Conservation (phyloP, 2,329 filamentous ascomycete genomes). For the Talaromyces sp. region DNA sequence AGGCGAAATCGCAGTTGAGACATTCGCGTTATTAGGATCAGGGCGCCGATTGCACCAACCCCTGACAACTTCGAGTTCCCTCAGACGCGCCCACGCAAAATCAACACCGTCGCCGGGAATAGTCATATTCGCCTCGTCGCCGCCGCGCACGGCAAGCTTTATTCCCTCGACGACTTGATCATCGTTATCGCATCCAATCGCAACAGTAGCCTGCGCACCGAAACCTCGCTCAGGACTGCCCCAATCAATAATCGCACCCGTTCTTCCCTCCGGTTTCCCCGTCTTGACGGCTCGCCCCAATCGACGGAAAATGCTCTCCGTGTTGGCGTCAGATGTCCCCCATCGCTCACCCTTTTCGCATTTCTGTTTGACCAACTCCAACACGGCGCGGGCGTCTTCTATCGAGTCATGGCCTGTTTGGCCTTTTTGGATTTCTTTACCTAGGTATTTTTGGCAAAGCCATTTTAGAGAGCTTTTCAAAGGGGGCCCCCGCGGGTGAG, state of each 20-base stretch:
- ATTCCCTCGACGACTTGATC: constrained; percentile 57
- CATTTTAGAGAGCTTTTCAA: constrained; percentile 89
- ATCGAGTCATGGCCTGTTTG: constrained; percentile 80
- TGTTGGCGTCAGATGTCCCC: constrained; percentile 73
- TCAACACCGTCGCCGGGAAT: constrained; percentile 55
- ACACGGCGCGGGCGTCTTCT: constrained; percentile 85
- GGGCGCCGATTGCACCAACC: constrained; percentile 57
- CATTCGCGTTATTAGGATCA: constrained; percentile 45
- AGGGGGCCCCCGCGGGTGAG: constrained; percentile 83
- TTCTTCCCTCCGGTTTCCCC: constrained; percentile 39
- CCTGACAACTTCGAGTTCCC: constrained; percentile 58
- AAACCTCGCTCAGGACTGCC: constrained; percentile 68
- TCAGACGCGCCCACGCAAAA: constrained; percentile 61
- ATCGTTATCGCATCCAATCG: constrained; percentile 57
- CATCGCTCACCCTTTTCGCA: constrained; percentile 87
- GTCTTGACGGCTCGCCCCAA: constrained; percentile 57
- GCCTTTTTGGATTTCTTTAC: constrained; percentile 82
- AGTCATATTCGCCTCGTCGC: constrained; percentile 42
- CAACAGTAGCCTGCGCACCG: constrained; percentile 54
- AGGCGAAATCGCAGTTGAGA: constrained; percentile 29
- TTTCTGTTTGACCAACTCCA: constrained; percentile 92
- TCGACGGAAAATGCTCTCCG: constrained; percentile 86
- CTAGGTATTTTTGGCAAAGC: constrained; percentile 79
- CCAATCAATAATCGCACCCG: constrained; percentile 75
- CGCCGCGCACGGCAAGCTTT: constrained; percentile 47